These are phyloP conservation scores for Wallacemonas collosoma DNA, from an alignment of 208 protist species.

Conservation along the genomic window DNA sequence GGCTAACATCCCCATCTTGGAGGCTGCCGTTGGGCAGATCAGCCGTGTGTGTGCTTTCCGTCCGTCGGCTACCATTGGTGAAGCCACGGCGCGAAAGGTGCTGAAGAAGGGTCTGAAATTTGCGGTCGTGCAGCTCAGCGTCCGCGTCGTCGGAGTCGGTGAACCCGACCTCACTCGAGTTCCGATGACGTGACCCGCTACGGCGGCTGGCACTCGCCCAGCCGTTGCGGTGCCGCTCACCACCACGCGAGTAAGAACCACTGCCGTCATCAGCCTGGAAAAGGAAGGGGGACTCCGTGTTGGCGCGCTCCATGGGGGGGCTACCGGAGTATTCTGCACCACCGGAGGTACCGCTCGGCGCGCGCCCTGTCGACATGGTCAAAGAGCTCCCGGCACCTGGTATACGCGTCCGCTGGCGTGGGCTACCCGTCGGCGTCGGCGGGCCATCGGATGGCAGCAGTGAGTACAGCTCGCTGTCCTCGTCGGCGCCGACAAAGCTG, in stretches of 20 bases:
- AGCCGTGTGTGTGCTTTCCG: not conserved
- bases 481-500: slow-evolving; percentile 15
- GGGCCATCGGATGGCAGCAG: not conserved
- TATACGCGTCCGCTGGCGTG: slow-evolving; percentile 10
- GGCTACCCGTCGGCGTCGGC: not conserved
- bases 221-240: not conserved
- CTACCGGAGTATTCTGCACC: not conserved
- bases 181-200: not conserved
- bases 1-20: not conserved
- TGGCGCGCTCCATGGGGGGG: slow-evolving; percentile 8
- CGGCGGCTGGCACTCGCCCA: not conserved
- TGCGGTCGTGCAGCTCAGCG: slow-evolving; percentile 13
- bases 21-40: not conserved
- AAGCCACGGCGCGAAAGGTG: slow-evolving; percentile 13
- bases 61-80: not conserved
- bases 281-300: slow-evolving; percentile 9
- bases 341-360: not conserved
- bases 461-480: not conserved
- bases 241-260: not conserved
- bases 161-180: not conserved
- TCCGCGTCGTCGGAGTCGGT: not conserved
- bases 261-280: not conserved
- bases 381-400: slow-evolving; percentile 19
- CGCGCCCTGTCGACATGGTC: slow-evolving; percentile 21
- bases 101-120: slow-evolving; percentile 6